Evolutionary conservation across 257 asterid genomes (phyloP), one percentile per base, ranked within the genome.

Genomic region (Solanum dulcamara): DNA sequence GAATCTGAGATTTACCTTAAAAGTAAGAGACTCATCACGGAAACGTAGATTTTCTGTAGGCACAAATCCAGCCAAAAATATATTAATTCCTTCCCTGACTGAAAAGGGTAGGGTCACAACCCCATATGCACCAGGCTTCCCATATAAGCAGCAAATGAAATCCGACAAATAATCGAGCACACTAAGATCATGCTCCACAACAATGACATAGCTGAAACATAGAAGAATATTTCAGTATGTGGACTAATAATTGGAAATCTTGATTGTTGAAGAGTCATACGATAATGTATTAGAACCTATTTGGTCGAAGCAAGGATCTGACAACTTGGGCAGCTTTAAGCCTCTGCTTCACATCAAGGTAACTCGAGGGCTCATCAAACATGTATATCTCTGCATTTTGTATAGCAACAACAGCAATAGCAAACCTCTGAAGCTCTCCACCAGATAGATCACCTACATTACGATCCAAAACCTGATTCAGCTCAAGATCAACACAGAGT

Each of bases 301-400:
- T 95, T 59, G 98, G 93, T 14, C 98, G 94, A 87, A 97, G 99
- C 93, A 97, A 88, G 85, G 99, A 97, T 91, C 98, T 91, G 89
- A 97, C 50, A 67, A 97, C 99, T 89, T 89, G 95, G 53, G 99
- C 99, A 85, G 99, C 99, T 89, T 97, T 97, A 77, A 97, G 99
- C 91, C 99, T 93, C 91, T 97, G 99, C 85, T 87, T 95, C 89
- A 97, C 99, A 89, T 97, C 99, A 88, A 97, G 98, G 89, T 97
- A 97, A 93, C 99, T 97, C 7, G 99, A 97, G 26, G 99, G 99
- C 89, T 97, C 99, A 88, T 97, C 99, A 90, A 97, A 97, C 99
- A 97, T 97, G 90, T 91, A 97, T 85, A 97, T 97, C 91, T 97
- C 98, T 4, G 99, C 99, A 92, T 90, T 91, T 90, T 97, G 99